phyloP scores from a whole-genome alignment of 345 rosid genomes.

The Leavenworthia alabamica region DNA sequence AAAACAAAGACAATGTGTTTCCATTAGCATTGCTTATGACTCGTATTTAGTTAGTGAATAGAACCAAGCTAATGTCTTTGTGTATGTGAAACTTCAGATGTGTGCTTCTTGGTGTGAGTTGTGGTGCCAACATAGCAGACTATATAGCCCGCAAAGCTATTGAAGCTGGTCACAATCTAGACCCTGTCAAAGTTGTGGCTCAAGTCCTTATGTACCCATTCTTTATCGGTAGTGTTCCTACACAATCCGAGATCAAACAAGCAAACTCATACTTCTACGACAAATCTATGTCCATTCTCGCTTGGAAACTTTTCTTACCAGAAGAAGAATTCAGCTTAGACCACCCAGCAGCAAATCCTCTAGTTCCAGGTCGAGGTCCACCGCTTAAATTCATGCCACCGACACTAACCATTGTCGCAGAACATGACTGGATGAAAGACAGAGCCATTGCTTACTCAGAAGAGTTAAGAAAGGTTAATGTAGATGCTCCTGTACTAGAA shows the following conservation, averaged over 20 bases:
- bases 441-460: conserved; percentile 92
- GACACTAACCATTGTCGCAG: conserved; percentile 85
- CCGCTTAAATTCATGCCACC: conserved; percentile 90
- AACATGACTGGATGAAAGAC: conserved; percentile 97
- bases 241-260: conserved; percentile 74
- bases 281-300: conserved; percentile 66
- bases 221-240: conserved; percentile 71
- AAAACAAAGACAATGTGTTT: background rate
- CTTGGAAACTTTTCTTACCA: conserved; percentile 85
- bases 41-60: background rate
- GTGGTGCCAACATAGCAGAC: conserved; percentile 85
- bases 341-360: conserved; percentile 85
- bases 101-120: conserved; percentile 86
- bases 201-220: conserved; percentile 91
- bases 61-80: background rate
- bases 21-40: background rate
- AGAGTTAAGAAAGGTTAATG: conserved; percentile 77
- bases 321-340: conserved; percentile 70
- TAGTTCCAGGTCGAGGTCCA: conserved; percentile 60
- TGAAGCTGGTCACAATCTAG: conserved; percentile 57
- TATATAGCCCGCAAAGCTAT: conserved; percentile 72
- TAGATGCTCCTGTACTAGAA: conserved; percentile 82
- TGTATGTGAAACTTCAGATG: conserved; percentile 42
- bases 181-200: conserved; percentile 91
- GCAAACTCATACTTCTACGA: conserved; percentile 90